Evolutionary conservation across 768 basidiomycete genomes (phyloP), one percentile per base, ranked within the genome.

Genomic region (Pholiota microspora): DNA sequence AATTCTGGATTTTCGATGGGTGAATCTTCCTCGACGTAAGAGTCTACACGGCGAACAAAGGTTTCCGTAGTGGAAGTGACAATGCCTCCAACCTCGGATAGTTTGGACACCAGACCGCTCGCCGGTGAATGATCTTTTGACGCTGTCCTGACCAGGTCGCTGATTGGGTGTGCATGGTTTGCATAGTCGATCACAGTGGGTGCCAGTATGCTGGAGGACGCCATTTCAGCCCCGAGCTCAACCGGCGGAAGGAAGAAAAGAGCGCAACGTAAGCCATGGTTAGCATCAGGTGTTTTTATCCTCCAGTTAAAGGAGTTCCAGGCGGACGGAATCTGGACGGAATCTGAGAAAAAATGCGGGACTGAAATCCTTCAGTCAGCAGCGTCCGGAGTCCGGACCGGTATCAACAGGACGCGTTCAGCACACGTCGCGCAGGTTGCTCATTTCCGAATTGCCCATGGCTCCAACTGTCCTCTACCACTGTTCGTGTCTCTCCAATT

Each of bases 401-500:
- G 29, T 31, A n/a, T n/a, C 18, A n/a, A 36, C 13, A 7, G 35
- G 18, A 16, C 40, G 29, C 44, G 27, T 38, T n/a, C 55, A 50
- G 34, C 46, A 54, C 23, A 23, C 28, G 25, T 36, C 18, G 40
- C 40, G 40, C 40, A 21, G 40, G 6, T 23, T 12, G 21, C 16
- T 4, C 40, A 21, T 42, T 10, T 18, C 18, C 12, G 21, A 38
- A 16, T 15, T 18, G 18, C 3, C 34, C 10, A 75, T 74, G 74
- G 49, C 66, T 12, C 71, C 75, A n/a, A 73, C 59, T 40, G 70
- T 80, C 2, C 68, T 64, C 21, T 92, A 90, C 67, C 87, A 92
- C 63, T 92, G 90, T 61, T 80, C 88, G 34, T 92, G 90, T 67
- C 76, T 85, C 12, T 82, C 86, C 16, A 67, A 69, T 5, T 77